Evolutionary conservation across 345 rosid genomes (phyloP).

Genomic region (Sonneratia alba): DNA sequence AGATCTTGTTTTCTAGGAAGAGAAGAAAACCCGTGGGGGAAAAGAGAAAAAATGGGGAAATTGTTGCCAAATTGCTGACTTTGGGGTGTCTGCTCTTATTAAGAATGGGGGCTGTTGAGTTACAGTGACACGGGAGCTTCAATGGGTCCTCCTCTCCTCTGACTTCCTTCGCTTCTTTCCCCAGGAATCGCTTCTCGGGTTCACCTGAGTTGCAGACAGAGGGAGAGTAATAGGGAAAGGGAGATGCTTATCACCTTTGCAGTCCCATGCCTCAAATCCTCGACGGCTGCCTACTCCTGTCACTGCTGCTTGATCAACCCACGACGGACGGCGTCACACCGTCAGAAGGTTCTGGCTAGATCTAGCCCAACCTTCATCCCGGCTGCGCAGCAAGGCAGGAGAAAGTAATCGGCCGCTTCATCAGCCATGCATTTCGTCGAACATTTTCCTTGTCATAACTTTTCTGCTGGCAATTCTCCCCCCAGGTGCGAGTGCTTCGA

Average conservation of each 20-base stretch:
- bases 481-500: slow-evolving; percentile 59
- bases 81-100: too few species aligned
- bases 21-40: too few species aligned
- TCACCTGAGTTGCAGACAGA: neutral
- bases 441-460: neutral
- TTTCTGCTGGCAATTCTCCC: neutral
- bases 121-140: too few species aligned
- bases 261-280: neutral
- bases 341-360: neutral
- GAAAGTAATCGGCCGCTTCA: neutral
- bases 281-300: neutral
- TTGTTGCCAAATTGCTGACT: too few species aligned
- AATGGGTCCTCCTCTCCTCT: neutral
- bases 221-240: neutral
- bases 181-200: neutral
- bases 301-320: neutral
- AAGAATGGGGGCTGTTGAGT: too few species aligned
- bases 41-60: too few species aligned
- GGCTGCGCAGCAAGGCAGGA: neutral
- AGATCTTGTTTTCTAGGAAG: too few species aligned
- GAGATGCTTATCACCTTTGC: neutral
- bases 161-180: neutral
- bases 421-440: neutral
- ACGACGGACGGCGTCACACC: neutral
- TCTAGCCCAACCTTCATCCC: neutral